Percentiles rank a stretch among this genome's conserved stretches.
These are phyloP conservation scores for Mycena floridula DNA, from an alignment of 768 basidiomycete species.

Conservation along the genomic window DNA sequence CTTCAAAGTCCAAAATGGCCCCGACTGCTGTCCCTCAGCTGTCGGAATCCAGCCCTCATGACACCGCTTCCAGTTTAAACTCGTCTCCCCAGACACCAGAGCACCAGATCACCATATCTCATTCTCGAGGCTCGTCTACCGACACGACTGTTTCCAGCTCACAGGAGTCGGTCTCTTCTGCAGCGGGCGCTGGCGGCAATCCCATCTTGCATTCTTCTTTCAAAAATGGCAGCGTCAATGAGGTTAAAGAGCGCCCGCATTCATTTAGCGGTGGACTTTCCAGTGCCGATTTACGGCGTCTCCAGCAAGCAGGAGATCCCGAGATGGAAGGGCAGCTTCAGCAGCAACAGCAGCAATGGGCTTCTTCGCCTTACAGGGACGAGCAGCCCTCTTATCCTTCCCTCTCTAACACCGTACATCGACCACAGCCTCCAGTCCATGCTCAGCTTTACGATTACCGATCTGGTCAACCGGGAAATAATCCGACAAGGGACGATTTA, in stretches of 20 bases:
- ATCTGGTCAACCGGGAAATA: conserved; percentile 19
- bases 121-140: conserved; percentile 80
- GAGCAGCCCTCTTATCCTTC: conserved; percentile 61
- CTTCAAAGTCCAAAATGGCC: conserved; percentile 59
- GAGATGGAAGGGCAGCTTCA: conserved; percentile 29
- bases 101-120: conserved; percentile 57
- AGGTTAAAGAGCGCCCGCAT: conserved; percentile 73
- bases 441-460: conserved; percentile 50
- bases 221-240: conserved; percentile 44
- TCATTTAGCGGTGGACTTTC: conserved; percentile 79
- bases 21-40: conserved; percentile 47
- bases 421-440: conserved; percentile 45
- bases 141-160: conserved; percentile 62
- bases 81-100: conserved; percentile 69
- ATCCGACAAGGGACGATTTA: conserved; percentile 36
- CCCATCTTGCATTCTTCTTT: conserved; percentile 49
- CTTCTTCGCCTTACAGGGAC: conserved; percentile 23
- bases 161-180: conserved; percentile 48
- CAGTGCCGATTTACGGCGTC: conserved; percentile 64
- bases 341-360: conserved; percentile 41
- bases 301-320: conserved; percentile 62
- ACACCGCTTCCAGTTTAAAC: conserved; percentile 67
- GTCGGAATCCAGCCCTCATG: conserved; percentile 64
- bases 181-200: conserved; percentile 40
- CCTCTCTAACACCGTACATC: conserved; percentile 44